Percentiles rank a stretch among this genome's conserved stretches.
Evolutionary conservation across 179 eudicot species (phyloP).

Genomic region (Silene vulgaris): DNA sequence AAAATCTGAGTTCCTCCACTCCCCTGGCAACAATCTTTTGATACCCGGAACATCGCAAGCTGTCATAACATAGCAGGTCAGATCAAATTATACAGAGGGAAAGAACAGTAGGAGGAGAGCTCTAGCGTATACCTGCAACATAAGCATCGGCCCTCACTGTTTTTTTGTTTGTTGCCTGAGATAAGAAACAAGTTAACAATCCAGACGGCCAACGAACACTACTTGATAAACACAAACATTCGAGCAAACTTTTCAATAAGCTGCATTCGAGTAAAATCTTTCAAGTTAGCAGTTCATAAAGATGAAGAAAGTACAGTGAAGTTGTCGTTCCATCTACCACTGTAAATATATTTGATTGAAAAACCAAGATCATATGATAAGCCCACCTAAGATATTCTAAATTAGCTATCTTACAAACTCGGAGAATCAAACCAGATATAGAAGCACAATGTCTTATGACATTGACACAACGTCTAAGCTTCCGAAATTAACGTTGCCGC

Average conservation of each 20-base stretch:
- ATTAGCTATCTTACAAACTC: too few relatives aligned
- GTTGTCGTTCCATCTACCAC: neutral
- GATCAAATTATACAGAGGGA: conserved; percentile 15
- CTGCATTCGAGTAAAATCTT: neutral
- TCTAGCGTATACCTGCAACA: conserved; percentile 65
- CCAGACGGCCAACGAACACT: conserved; percentile 1
- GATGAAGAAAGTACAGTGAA: neutral
- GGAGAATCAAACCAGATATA: too few relatives aligned
- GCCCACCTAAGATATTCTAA: too few relatives aligned
- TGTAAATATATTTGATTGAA: neutral
- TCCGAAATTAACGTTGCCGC: too few relatives aligned
- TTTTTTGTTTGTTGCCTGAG: conserved; percentile 91
- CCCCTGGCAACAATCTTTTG: conserved; percentile 73
- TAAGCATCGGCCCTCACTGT: conserved; percentile 88
- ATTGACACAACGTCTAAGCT: too few relatives aligned
- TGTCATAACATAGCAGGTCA: conserved; percentile 32
- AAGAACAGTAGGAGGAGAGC: neutral
- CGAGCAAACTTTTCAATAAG: neutral
- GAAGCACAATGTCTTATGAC: too few relatives aligned
- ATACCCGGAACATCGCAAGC: conserved; percentile 99
- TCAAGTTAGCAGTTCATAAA: neutral
- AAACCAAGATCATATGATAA: neutral
- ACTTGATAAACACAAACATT: neutral
- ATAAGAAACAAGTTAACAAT: conserved; percentile 18
- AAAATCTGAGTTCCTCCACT: conserved; percentile 71